Conservation (phyloP, 2,329 filamentous ascomycete genomes). For the Colletotrichum brevisporum region DNA sequence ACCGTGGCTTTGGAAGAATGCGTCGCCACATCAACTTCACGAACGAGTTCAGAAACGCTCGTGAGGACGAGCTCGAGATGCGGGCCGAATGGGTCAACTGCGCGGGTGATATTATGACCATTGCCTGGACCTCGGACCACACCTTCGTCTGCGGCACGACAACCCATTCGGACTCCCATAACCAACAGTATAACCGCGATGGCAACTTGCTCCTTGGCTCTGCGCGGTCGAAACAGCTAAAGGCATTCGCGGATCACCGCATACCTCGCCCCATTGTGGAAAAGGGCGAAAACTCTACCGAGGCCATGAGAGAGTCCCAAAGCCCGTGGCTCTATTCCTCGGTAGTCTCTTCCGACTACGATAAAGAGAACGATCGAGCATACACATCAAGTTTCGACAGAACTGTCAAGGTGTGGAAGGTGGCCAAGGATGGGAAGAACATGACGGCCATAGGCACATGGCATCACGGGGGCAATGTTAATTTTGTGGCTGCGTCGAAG, state of each 20-base stretch:
- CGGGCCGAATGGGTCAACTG: slow-evolving; percentile 72
- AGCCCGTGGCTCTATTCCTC: slow-evolving; percentile 76
- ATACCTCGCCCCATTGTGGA: slow-evolving; percentile 67
- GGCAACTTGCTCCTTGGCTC: slow-evolving; percentile 74
- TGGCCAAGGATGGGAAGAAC: slow-evolving; percentile 52
- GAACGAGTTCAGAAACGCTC: slow-evolving; percentile 58
- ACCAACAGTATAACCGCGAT: slow-evolving; percentile 76
- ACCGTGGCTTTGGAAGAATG: slow-evolving; percentile 57
- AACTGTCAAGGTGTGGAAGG: slow-evolving; percentile 72
- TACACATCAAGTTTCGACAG: slow-evolving; percentile 75
- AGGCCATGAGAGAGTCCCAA: slow-evolving; percentile 71
- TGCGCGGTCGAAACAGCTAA: slow-evolving; percentile 57
- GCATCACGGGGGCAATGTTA: slow-evolving; percentile 71
- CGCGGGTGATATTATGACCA: slow-evolving; percentile 72
- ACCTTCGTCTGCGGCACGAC: slow-evolving; percentile 74
- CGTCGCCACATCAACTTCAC: slow-evolving; percentile 60
- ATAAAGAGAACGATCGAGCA: slow-evolving; percentile 57
- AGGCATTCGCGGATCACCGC: slow-evolving; percentile 69
- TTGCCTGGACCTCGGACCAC: slow-evolving; percentile 69
- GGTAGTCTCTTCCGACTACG: slow-evolving; percentile 73
- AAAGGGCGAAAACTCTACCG: slow-evolving; percentile 67
- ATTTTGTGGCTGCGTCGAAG: slow-evolving; percentile 71
- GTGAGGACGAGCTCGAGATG: slow-evolving; percentile 67
- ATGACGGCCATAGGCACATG: slow-evolving; percentile 67
- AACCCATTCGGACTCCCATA: slow-evolving; percentile 73